Evolutionary conservation across 2,329 filamentous ascomycete genomes (phyloP).

Genomic region (Colletotrichum costaricense): DNA sequence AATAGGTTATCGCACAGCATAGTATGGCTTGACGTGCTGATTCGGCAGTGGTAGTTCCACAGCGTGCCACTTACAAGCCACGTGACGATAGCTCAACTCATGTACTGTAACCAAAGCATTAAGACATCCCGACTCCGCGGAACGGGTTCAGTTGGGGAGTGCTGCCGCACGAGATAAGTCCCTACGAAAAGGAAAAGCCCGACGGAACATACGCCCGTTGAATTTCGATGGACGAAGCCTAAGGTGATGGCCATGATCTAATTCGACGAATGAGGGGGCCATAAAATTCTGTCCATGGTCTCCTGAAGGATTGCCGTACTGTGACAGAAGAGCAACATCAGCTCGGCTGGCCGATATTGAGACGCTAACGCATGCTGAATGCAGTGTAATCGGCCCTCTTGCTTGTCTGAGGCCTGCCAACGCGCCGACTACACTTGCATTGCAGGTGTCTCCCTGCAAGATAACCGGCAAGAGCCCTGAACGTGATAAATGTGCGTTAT

Average conservation of each 20-base stretch:
- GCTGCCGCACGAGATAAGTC: not conserved
- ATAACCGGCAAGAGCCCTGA: not conserved
- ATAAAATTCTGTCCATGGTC: not conserved
- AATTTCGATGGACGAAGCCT: not conserved
- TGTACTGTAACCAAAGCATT: not conserved
- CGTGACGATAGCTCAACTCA: not conserved
- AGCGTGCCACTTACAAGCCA: not conserved
- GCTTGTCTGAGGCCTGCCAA: not conserved
- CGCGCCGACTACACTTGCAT: conserved; percentile 1
- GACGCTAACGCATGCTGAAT: conserved; percentile 22
- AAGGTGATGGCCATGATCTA: not conserved
- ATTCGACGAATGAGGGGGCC: not conserved
- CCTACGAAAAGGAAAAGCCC: not conserved
- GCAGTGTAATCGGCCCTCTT: conserved; percentile 16
- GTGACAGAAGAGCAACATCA: not conserved
- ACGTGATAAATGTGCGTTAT: not conserved
- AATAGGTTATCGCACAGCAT: not conserved
- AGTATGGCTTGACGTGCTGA: not conserved
- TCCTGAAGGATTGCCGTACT: conserved; percentile 21
- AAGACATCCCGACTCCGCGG: not conserved
- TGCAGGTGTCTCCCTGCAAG: conserved; percentile 4
- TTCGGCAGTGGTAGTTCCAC: not conserved
- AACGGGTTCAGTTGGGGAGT: not conserved
- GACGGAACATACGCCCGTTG: not conserved
- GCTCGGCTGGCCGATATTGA: not conserved